A percentile compares a stretch with the other conserved stretches of the same genome.
Evolutionary conservation across 2,329 filamentous ascomycete species (phyloP).

Genomic region (Cordyceps javanica): DNA sequence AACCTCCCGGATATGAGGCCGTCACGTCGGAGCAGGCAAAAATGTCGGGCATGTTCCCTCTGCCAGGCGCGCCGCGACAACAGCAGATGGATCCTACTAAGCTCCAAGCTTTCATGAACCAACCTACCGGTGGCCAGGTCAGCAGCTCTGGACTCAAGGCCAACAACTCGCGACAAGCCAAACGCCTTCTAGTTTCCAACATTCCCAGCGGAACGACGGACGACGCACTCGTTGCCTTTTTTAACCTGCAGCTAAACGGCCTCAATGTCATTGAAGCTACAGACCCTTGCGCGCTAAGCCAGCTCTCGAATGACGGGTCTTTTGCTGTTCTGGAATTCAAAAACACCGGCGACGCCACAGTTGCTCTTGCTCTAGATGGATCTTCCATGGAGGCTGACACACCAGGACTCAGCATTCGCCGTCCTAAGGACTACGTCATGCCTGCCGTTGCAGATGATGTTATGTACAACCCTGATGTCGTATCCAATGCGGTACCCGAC

Average conservation of each 20-base stretch:
- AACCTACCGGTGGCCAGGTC: constrained; percentile 60
- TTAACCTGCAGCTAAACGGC: constrained; percentile 96
- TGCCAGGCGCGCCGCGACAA: constrained; percentile 89
- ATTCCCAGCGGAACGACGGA: constrained; percentile 68
- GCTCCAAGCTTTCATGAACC: constrained; percentile 92
- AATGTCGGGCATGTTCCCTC: constrained; percentile 96
- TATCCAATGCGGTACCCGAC: constrained; percentile 79
- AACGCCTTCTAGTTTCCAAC: constrained; percentile 84
- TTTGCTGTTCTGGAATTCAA: constrained; percentile 93
- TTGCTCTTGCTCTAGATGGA: constrained; percentile 84
- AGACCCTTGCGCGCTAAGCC: constrained; percentile 79
- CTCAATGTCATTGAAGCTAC: constrained; percentile 79
- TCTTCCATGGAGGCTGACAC: constrained; percentile 75
- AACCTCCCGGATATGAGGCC: constrained; percentile 95
- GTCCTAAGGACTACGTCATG: constrained; percentile 96
- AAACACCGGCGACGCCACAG: constrained; percentile 77
- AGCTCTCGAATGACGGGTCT: constrained; percentile 69
- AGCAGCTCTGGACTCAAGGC: constrained; percentile 81
- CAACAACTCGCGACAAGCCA: constrained; percentile 87
- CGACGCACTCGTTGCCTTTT: constrained; percentile 73
- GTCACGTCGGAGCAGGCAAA: constrained; percentile 98
- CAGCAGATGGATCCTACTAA: constrained; percentile 93
- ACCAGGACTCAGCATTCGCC: constrained; percentile 64
- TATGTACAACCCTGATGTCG: constrained; percentile 66
- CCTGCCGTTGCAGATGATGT: constrained; percentile 70